Evolutionary conservation across 768 basidiomycete species (phyloP).

Genomic region (Termitomyces sp.): DNA sequence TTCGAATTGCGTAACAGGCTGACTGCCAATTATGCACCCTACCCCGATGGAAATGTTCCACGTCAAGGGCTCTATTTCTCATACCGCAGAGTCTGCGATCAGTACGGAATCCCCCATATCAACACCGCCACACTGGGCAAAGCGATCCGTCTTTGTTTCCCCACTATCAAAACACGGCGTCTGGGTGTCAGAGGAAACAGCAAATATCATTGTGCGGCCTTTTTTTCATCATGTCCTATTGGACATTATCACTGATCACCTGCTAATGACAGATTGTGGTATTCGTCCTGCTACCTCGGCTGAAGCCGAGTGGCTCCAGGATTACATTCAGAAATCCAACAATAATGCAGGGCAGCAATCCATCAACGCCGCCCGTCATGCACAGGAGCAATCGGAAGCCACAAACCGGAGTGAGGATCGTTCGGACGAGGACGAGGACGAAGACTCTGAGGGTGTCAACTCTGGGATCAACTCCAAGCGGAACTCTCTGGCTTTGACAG

Average conservation of each 20-base stretch:
- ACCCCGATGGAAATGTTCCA: conserved; percentile 90
- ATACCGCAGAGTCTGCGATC: conserved; percentile 86
- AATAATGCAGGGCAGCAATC: conserved; percentile 77
- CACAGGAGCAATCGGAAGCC: conserved; percentile 66
- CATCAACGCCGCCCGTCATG: conserved; percentile 68
- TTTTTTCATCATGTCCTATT: conserved; percentile 27
- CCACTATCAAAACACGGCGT: conserved; percentile 91
- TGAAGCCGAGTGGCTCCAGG: conserved; percentile 89
- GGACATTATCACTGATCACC: conserved; percentile 28
- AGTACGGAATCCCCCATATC: conserved; percentile 91
- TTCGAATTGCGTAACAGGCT: conserved; percentile 45
- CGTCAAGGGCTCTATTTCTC: conserved; percentile 94
- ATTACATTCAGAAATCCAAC: conserved; percentile 89
- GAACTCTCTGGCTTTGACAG: conserved; percentile 64
- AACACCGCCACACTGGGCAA: conserved; percentile 96
- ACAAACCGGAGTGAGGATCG: conserved; percentile 61
- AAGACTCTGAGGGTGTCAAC: conserved; percentile 71
- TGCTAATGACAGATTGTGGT: conserved; percentile 69
- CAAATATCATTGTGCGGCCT: conserved; percentile 85
- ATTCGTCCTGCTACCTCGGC: conserved; percentile 89
- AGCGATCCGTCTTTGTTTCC: conserved; percentile 90
- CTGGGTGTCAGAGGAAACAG: conserved; percentile 91
- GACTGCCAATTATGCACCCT: conserved; percentile 85
- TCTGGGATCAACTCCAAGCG: conserved; percentile 66
- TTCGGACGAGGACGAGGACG: conserved; percentile 84